Conservation (phyloP, 108 stramenopile genomes). For the Cyclotella atomus region DNA sequence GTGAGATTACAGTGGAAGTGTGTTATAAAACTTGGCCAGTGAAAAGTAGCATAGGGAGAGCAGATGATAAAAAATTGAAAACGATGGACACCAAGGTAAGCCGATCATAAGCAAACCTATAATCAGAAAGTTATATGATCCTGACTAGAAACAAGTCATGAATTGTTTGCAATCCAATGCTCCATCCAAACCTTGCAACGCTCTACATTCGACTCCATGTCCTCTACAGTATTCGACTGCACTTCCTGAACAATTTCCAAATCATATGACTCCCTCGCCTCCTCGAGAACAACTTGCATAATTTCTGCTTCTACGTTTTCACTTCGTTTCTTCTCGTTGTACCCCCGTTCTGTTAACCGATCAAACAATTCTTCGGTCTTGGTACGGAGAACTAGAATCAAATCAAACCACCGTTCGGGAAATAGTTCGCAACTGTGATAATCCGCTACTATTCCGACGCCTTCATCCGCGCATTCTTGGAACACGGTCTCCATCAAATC, state of each 20-base stretch:
- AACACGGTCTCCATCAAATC: conserved; percentile 82
- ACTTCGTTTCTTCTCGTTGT: conserved; percentile 83
- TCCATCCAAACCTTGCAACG: conserved; percentile 72
- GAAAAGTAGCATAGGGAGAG: too few relatives aligned
- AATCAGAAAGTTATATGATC: too few relatives aligned
- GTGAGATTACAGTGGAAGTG: too few relatives aligned
- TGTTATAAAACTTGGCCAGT: too few relatives aligned
- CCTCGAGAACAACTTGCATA: conserved; percentile 93
- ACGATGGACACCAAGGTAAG: too few relatives aligned
- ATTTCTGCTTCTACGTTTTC: conserved; percentile 96
- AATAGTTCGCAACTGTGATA: conserved; percentile 93
- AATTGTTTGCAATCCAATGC: conserved; percentile 79
- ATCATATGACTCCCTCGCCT: conserved; percentile 89
- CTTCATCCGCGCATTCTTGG: conserved; percentile 65
- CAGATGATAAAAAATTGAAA: too few relatives aligned
- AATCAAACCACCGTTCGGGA: conserved; percentile 97
- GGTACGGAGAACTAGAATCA: conserved; percentile 87
- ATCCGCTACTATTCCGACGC: conserved; percentile 86
- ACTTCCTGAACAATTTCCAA: conserved; percentile 91
- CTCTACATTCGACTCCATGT: conserved; percentile 80
- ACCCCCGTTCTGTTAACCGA: conserved; percentile 85
- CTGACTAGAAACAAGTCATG: too few relatives aligned
- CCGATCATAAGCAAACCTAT: too few relatives aligned
- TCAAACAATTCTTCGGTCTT: conserved; percentile 90
- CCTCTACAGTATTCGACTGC: conserved; percentile 79